phyloP scores from a whole-genome alignment of 2,329 filamentous ascomycete species.

The Rutstroemia sydowiana region DNA sequence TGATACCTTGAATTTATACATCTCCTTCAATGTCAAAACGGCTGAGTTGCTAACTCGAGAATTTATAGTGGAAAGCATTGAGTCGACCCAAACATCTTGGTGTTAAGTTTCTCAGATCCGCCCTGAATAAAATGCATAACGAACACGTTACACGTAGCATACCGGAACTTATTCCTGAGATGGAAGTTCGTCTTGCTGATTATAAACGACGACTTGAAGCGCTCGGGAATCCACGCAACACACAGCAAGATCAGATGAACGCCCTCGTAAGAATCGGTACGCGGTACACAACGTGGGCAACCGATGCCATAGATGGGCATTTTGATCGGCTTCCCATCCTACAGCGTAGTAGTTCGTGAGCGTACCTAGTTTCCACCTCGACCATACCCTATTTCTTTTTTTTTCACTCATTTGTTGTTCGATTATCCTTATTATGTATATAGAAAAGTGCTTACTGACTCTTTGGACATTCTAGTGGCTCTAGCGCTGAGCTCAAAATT shows the following conservation, averaged over 20 bases:
- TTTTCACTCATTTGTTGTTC: too few species aligned
- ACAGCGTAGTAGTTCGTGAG: too few species aligned
- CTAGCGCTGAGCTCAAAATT: not conserved
- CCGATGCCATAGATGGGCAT: not conserved
- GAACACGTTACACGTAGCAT: conserved; percentile 6
- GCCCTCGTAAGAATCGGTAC: not conserved
- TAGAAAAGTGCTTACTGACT: too few species aligned
- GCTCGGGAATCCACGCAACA: not conserved
- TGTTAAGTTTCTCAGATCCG: not conserved
- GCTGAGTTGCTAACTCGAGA: too few species aligned
- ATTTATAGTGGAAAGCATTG: not conserved
- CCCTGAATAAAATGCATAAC: conserved; percentile 2
- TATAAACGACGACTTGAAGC: not conserved
- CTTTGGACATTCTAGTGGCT: too few species aligned
- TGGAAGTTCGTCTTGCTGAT: not conserved
- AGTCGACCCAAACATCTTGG: not conserved
- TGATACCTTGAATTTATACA: too few species aligned
- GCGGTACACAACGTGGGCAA: not conserved
- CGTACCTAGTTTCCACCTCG: too few species aligned
- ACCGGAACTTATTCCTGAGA: conserved; percentile 6
- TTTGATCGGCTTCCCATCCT: not conserved
- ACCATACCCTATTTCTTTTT: too few species aligned
- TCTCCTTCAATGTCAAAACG: too few species aligned
- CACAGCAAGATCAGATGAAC: not conserved
- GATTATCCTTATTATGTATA: too few species aligned